Evolutionary conservation across 345 rosid species (phyloP), one percentile per base, ranked within the genome.

Genomic region (Cardamine occulta): DNA sequence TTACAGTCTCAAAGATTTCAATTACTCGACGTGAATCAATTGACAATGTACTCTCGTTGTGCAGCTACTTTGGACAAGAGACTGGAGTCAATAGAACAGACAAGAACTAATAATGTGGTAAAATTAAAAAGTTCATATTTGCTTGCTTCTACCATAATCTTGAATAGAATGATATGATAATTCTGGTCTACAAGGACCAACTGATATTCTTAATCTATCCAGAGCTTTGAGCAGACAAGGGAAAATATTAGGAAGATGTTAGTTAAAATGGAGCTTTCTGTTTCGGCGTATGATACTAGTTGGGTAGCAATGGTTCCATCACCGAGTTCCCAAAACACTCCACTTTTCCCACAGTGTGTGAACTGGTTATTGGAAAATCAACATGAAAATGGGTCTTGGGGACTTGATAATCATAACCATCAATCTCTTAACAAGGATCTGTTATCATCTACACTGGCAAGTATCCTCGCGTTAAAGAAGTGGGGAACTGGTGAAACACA

Each of bases 271-370:
- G 89, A 88, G 59, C 85, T 89, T 24, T 86, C 94, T 18, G 81
- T 84, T 55, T 93, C 98, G 26, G 80, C 96, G 0, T 91, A 89
- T 49, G 98, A 93, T 80, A 93, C 95, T 76, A 95, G 96, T 47
- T 91, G 97, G 96, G 88, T 91, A 35, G 95, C 98, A 39, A 94
- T 91, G 98, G 81, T 86, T 49, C 96, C 93, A 52, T 87, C 90
- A 47, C 86, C 81, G 2, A 79, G 64, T 66, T 85, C 89, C n/a
- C 70, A 71, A 0, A 42, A 70, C 3, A 59, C 65, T 17, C 90
- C 98, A 37, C 88, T 74, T 77, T 93, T 93, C 79, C 98, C 96
- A 15, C 77, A 82, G 65, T 87, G 94, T 53, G 18, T 83, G 63
- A 81, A 76, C 29, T 93, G 98, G 98, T 74, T 93, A 60, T 59